Percentiles rank a stretch among this genome's conserved stretches.
Evolutionary conservation across 2,329 filamentous ascomycete genomes (phyloP).

Genomic region (Hortaea sp.): DNA sequence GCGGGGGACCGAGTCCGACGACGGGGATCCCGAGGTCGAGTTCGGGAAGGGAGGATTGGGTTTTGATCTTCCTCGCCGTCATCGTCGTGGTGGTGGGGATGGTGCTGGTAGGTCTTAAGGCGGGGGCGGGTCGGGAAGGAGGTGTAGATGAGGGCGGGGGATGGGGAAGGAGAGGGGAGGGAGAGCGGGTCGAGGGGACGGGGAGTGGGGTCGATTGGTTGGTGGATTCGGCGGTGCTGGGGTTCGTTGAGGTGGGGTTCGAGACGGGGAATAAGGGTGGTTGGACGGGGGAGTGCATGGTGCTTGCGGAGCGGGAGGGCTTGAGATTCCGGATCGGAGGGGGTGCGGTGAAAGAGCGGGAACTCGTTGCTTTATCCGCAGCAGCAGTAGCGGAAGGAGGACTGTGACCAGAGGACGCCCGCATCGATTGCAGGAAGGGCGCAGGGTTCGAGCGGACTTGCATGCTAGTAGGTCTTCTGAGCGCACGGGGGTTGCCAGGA

Average conservation of each 20-base stretch:
- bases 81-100: slow-evolving; percentile 15
- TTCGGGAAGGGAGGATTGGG: slow-evolving; percentile 17
- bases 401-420: slow-evolving; percentile 13
- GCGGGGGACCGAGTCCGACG: slow-evolving; percentile 31
- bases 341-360: slow-evolving; percentile 18
- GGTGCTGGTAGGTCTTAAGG: slow-evolving; percentile 1
- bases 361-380: not conserved
- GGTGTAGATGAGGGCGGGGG: slow-evolving; percentile 1
- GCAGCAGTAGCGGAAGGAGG: not conserved
- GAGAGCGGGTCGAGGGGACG: slow-evolving; percentile 4
- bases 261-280: too few species aligned
- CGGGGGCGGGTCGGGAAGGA: not conserved
- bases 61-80: slow-evolving; percentile 2
- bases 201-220: slow-evolving; percentile 5
- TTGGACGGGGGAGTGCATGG: too few species aligned
- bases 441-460: slow-evolving; percentile 34
- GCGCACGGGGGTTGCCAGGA: slow-evolving; percentile 1
- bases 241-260: too few species aligned
- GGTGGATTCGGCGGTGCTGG: not conserved
- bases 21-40: slow-evolving; percentile 27
- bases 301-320: slow-evolving; percentile 14
- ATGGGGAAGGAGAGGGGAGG: not conserved
- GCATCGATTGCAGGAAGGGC: slow-evolving; percentile 32
- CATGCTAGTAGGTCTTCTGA: slow-evolving; percentile 34
- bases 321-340: slow-evolving; percentile 17